Evolutionary conservation across 2,329 filamentous ascomycete species (phyloP).

Genomic region (Metarhizium humberi): DNA sequence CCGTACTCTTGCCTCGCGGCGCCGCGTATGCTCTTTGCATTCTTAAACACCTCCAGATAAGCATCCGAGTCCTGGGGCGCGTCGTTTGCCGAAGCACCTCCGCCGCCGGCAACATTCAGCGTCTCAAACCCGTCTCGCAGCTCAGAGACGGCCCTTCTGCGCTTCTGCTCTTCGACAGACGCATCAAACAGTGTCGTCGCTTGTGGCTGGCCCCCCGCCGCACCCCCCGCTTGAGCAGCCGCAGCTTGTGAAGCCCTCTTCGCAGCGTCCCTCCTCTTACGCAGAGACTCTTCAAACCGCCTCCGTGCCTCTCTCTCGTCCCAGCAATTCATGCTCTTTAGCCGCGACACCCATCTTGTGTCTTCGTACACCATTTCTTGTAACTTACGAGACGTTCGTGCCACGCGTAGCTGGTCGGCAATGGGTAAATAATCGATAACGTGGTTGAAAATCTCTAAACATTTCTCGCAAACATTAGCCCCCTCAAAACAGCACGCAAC

Average conservation of each 20-base stretch:
- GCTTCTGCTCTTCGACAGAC: conserved; percentile 53
- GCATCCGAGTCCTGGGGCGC: conserved; percentile 50
- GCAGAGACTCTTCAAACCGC: conserved; percentile 65
- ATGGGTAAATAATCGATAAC: conserved; percentile 87
- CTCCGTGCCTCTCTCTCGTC: conserved; percentile 78
- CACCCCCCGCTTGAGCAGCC: conserved; percentile 12
- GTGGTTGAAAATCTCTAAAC: conserved; percentile 69
- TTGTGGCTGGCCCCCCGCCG: conserved; percentile 9
- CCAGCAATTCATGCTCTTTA: conserved; percentile 87
- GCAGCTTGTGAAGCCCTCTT: conserved; percentile 14
- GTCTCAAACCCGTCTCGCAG: conserved; percentile 69
- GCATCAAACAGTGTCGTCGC: conserved; percentile 64
- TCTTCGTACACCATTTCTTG: conserved; percentile 99
- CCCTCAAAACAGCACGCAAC: neutral
- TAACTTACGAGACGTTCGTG: conserved; percentile 74
- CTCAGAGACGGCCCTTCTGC: conserved; percentile 26
- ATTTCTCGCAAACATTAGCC: conserved; percentile 1
- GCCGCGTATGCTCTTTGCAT: conserved; percentile 70
- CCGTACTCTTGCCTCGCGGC: conserved; percentile 84
- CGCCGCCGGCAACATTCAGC: conserved; percentile 43
- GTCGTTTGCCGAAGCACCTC: conserved; percentile 20
- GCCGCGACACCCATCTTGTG: conserved; percentile 79
- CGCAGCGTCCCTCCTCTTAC: conserved; percentile 47
- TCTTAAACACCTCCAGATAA: conserved; percentile 60
- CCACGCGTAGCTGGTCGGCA: conserved; percentile 75